Base-by-base conservation (phyloP, 192 early-diverging fungal species). In the Endogone sp. region DNA sequence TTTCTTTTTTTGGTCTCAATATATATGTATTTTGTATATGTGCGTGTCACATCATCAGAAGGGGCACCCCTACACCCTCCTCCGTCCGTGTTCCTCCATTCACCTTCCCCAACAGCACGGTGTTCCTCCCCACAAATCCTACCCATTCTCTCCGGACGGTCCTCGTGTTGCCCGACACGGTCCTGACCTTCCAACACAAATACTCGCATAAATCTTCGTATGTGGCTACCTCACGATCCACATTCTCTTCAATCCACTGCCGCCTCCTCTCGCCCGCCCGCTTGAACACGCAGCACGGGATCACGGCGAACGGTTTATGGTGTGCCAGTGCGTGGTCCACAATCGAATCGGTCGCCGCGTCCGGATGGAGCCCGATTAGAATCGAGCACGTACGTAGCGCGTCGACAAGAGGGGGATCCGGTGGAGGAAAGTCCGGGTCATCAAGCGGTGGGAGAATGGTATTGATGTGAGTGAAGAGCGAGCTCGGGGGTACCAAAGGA, bases 281-380 rank as follows among this genome's bases (percentile, higher is more conserved):
- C 59, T 60, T 60, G 27, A 60, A 60, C 22, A 60, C 59, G 21
- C 59, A 60, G 54, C 85, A 87, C 9, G 85, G 85, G 4, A 87
- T 77, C 3, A 87, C 71, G 2, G 85, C 86, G 69, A 87, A 87
- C 2, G 86, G 79, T 29, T 82, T 84, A 3, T 73, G 70, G 3
- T 65, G 37, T 31, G 63, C 58, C 31, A 87, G 44, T 1, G 85
- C 86, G 2, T 69, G 66, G 20, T 84, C 75, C 6, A 87, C 84
- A 69, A 87, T 86, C 2, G 81, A 78, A 24, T 83, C 85, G n/a
- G 86, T 87, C 0, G 86, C 86, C 65, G 85, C 82, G 63, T 87
- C 86, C 3, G 86, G 78, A 62, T 87, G 86, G 3, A 87, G 66
- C 0, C 86, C 86, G 64, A 86, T 78, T 28, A 87, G 30, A 23